phyloP scores from a whole-genome alignment of 768 basidiomycete genomes.

The Lentinula boryana region DNA sequence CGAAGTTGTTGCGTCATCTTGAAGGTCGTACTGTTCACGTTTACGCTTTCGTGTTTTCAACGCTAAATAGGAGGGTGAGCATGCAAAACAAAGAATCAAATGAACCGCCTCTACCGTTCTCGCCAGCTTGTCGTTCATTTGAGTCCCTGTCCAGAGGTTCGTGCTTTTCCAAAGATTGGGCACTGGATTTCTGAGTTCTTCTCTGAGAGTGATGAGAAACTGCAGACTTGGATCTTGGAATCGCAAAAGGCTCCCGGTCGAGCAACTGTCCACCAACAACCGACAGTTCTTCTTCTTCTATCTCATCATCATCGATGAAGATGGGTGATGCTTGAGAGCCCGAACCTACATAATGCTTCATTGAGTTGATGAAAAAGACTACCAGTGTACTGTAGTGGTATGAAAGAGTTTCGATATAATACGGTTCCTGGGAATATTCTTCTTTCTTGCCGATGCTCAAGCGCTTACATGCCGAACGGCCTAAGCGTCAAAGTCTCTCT shows the following conservation, averaged over 20 bases:
- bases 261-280: background rate
- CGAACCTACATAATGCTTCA: background rate
- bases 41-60: constrained; percentile 6
- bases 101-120: background rate
- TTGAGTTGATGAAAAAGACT: background rate
- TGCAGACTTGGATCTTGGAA: background rate
- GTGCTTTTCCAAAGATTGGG: background rate
- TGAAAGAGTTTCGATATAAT: no score
- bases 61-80: background rate
- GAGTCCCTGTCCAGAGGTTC: background rate
- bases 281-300: constrained; percentile 7
- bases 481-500: no score
- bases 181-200: background rate
- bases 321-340: constrained; percentile 22
- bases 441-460: no score
- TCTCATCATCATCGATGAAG: constrained; percentile 20
- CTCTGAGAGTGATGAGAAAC: background rate
- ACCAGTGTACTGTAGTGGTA: no score
- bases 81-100: background rate
- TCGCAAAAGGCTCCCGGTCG: background rate
- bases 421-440: no score
- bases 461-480: no score
- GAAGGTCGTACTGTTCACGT: background rate
- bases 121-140: background rate
- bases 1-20: background rate